These are phyloP conservation scores for Penicillium maclennaniae DNA, from an alignment of 495 filamentous ascomycete genomes.

Conservation along the genomic window DNA sequence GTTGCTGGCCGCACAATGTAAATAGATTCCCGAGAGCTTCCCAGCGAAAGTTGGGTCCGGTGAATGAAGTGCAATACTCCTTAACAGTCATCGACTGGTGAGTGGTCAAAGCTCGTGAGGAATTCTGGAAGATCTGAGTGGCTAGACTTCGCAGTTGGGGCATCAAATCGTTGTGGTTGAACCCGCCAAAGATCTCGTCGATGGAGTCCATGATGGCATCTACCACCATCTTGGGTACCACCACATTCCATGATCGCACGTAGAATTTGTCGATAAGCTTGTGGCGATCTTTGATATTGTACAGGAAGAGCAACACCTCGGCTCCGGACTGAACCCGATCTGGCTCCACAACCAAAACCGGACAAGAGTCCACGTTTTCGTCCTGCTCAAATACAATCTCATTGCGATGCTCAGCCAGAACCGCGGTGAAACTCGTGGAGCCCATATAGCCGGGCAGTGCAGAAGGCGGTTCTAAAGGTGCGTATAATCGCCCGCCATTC, in stretches of 20 bases:
- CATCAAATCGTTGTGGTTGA: slow-evolving; percentile 24
- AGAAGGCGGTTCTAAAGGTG: slow-evolving; percentile 25
- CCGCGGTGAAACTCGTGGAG: slow-evolving; percentile 48
- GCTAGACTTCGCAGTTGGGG: slow-evolving; percentile 28
- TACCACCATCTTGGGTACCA: slow-evolving; percentile 23
- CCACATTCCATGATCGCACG: slow-evolving; percentile 13
- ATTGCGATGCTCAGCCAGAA: slow-evolving; percentile 39
- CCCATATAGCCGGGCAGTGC: slow-evolving; percentile 45
- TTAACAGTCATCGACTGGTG: slow-evolving; percentile 30
- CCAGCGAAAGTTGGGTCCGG: slow-evolving; percentile 54
- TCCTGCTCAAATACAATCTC: slow-evolving; percentile 39
- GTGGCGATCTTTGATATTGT: slow-evolving; percentile 26
- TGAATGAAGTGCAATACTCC: slow-evolving; percentile 42
- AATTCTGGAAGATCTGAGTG: slow-evolving; percentile 33
- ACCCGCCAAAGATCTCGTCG: slow-evolving; percentile 21
- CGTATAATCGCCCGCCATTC: slow-evolving; percentile 18
- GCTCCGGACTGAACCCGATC: slow-evolving; percentile 38
- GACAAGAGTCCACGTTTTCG: slow-evolving; percentile 25
- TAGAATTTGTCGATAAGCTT: slow-evolving; percentile 28
- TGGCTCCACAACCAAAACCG: slow-evolving; percentile 24
- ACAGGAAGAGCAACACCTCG: slow-evolving; percentile 40
- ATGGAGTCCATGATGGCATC: slow-evolving; percentile 28
- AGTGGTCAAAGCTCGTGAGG: slow-evolving; percentile 25
- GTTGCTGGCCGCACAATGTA: slow-evolving; percentile 40
- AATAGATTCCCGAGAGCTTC: slow-evolving; percentile 54